Evolutionary conservation across 345 rosid species (phyloP), one percentile per base, ranked within the genome.

Genomic region (Cardamine chenopodiifolia): DNA sequence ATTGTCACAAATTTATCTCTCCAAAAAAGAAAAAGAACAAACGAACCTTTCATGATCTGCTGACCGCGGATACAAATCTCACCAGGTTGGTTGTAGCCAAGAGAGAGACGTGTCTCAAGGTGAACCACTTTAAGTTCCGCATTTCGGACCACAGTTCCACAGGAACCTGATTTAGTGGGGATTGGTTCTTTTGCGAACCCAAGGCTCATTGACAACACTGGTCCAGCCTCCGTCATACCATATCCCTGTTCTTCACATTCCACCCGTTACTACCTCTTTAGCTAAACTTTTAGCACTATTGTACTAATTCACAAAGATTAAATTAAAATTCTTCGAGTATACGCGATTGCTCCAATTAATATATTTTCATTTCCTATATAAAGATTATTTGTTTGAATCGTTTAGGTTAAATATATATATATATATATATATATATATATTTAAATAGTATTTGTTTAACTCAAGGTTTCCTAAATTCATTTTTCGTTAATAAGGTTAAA

Each of bases 221-320:
- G 97, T 19, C 97, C 98, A 0, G 98, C 98, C 73, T 94, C 98
- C 14, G 98, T 94, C 98, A 94, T 94, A 14, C 98, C 98, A 71
- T 94, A 94, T 3, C 98, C 98, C 98, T 91, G 58, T 13, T 64
- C 1, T 62, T 37, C 18, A 54, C 18, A 10, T 40, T 55, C 12
- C 18, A 58, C 12, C 8, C 11, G 23, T 65, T 56, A 58, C 5
- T 47, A 48, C 58, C 34, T 70, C 25, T 45, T 17, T 58, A 15
- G 32, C 19, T 34, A n/a, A 26, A 37, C 8, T 52, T 50, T 71
- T 39, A 15, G 6, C 19, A 56, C 20, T 18, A 52, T 3, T 5
- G 6, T 26, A 28, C 20, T 14, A 3, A 13, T 19, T 18, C 7
- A 13, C 10, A 18, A 19, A 15, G 25, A 34, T 23, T n/a, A 64